Base-by-base conservation (phyloP, 1,284 basidiomycete species). In the Waitea zeae region DNA sequence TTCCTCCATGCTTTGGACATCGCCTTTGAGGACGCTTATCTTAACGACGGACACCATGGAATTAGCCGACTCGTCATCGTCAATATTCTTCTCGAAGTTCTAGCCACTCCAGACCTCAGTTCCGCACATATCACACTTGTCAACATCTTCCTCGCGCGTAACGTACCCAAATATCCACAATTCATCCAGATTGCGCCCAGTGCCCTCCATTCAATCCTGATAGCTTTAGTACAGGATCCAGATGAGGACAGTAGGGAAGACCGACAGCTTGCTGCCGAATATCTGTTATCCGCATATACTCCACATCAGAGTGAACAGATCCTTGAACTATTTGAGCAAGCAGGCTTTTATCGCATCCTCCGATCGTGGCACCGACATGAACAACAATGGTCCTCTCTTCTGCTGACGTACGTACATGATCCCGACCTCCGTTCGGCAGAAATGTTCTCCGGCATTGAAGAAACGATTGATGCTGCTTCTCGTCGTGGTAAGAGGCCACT, bases 91-190 rank as follows among this genome's bases (percentile, higher is more conserved):
- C 63, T 93, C 37, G 88, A 96, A 46, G 73, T 95, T 30, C 47
- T 79, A 9, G 56, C 68, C 4, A 62, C 70, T 12, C 58, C 62
- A 15, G 58, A 59, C 31, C 54, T 86, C 18, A 57, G 71, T 1
- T 56, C 70, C 12, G 56, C 63, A 22, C 86, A 86, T 48, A 57
- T 62, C 35, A 87, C 82, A 2, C 87, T 98, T 52, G 65, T 93
- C 33, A 75, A 90, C 50, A 96, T 98, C 44, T 99, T 99, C 54
- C 70, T 97, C 38, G 87, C 95, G 1, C 80, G 92, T 38, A 99
- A 97, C 51, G 72, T 95, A 12, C 87, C 95, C 0, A 98, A 97
- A 57, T 99, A 97, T 53, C 78, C 82, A 0, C 90, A 96, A 54
- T 90, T 81, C 54, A 67, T 97, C 39, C 58, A 68, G 38, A 64